Conservation (phyloP, 2,329 filamentous ascomycete species). For the Thelonectria discophora region DNA sequence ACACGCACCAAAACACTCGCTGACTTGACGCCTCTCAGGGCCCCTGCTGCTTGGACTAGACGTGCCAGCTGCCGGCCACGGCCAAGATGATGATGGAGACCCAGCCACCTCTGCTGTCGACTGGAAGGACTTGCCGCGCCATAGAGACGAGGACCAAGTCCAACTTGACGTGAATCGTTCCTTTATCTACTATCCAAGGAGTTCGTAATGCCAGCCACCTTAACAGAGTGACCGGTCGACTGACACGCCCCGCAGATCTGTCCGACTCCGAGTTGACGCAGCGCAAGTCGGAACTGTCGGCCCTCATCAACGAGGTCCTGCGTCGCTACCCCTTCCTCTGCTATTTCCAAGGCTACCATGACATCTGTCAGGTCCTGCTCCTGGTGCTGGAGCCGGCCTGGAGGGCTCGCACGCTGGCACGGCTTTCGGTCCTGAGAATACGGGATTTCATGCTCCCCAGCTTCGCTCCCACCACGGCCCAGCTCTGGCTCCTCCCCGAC, state of each 20-base stretch:
- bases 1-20: constrained; percentile 4
- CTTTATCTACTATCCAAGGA: constrained; percentile 94
- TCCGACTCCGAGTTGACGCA: constrained; percentile 72
- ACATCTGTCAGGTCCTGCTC: constrained; percentile 95
- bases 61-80: constrained; percentile 23
- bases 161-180: constrained; percentile 91
- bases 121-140: constrained; percentile 74
- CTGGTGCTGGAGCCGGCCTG: constrained; percentile 76
- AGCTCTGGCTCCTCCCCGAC: constrained; percentile 87
- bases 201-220: constrained; percentile 58
- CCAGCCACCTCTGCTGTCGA: constrained; percentile 36
- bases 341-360: constrained; percentile 99
- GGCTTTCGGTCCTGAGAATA: constrained; percentile 89
- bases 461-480: constrained; percentile 80
- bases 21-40: constrained; percentile 57
- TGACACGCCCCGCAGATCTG: constrained; percentile 60
- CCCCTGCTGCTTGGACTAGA: constrained; percentile 63
- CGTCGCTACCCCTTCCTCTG: constrained; percentile 83
- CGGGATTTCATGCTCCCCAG: constrained; percentile 97
- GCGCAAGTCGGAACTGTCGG: constrained; percentile 79
- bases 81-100: constrained; percentile 25
- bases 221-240: constrained; percentile 35
- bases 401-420: constrained; percentile 72
- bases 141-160: constrained; percentile 91
- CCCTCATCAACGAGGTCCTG: constrained; percentile 82